phyloP scores from a whole-genome alignment of 805 yeast genomes.

The Ogataea polymorpha region DNA sequence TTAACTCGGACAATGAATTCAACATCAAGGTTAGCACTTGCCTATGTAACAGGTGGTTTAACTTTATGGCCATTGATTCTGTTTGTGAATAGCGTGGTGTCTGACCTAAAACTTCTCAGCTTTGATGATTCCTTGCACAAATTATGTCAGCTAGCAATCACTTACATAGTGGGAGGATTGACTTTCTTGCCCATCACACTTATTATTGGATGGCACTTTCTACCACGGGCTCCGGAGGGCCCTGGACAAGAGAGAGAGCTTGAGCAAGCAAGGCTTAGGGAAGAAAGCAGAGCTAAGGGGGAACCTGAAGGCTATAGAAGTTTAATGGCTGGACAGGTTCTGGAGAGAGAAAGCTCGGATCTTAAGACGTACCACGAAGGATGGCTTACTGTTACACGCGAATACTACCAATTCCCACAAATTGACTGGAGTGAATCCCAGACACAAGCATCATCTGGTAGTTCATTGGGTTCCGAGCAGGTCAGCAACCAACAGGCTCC shows the following conservation, averaged over 20 bases:
- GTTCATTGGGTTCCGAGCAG: constrained; percentile 9
- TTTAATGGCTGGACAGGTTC: constrained; percentile 61
- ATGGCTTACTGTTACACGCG: constrained; percentile 83
- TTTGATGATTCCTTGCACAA: constrained; percentile 14
- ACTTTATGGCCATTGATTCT: constrained; percentile 2
- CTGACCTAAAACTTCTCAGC: background rate
- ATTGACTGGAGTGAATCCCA: constrained; percentile 29
- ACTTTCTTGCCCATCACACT: constrained; percentile 68
- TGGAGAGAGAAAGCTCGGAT: constrained; percentile 58
- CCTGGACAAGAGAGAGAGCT: constrained; percentile 22
- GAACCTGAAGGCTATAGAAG: constrained; percentile 28
- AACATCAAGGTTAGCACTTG: background rate
- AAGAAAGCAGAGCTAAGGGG: constrained; percentile 21
- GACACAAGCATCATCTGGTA: constrained; percentile 9
- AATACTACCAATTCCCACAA: constrained; percentile 56
- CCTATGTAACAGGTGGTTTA: constrained; percentile 1
- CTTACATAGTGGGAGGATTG: constrained; percentile 74
- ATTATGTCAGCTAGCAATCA: constrained; percentile 35
- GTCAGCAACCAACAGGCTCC: constrained; percentile 2
- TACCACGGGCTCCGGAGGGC: constrained; percentile 31
- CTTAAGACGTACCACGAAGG: constrained; percentile 64
- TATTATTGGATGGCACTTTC: constrained; percentile 39
- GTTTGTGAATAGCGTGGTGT: background rate
- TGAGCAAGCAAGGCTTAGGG: constrained; percentile 31
- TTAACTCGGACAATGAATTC: background rate